A percentile compares a stretch with the other conserved stretches of the same genome.
phyloP scores from a whole-genome alignment of 768 basidiomycete genomes.

The Suillus subalutaceus region DNA sequence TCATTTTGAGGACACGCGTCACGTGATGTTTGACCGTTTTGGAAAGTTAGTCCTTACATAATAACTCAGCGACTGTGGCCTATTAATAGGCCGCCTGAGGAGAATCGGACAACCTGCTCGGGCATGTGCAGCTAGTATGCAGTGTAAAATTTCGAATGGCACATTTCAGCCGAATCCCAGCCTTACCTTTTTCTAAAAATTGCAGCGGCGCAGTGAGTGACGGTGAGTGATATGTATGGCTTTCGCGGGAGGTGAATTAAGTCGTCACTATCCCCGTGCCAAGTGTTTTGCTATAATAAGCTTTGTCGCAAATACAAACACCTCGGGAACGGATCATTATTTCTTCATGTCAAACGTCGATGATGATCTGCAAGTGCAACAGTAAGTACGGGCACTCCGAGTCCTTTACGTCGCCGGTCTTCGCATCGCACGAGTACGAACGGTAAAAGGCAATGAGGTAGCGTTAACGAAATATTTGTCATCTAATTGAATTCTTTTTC shows the following conservation, averaged over 20 bases:
- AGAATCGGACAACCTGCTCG: background rate
- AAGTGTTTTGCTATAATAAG: slow-evolving; percentile 1
- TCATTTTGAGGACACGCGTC: background rate
- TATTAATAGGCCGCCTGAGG: background rate
- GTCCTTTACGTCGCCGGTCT: background rate
- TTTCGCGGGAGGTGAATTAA: background rate
- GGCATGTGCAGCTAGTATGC: background rate
- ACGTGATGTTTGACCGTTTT: slow-evolving; percentile 14
- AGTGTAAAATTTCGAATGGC: background rate
- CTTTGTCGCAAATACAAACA: background rate
- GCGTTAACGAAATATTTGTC: slow-evolving; percentile 5
- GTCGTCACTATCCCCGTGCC: background rate
- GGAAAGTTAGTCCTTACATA: background rate
- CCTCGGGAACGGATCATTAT: background rate
- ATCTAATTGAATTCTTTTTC: background rate
- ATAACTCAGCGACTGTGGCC: background rate
- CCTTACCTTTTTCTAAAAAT: background rate
- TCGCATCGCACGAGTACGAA: background rate
- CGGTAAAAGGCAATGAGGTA: background rate
- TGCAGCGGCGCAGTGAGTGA: background rate
- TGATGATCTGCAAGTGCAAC: background rate
- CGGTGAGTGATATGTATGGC: background rate
- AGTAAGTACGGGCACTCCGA: background rate
- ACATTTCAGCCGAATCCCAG: background rate
- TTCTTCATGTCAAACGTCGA: background rate